Conservation (phyloP, 139 green algal species). For the Protoeuglena noctilucae region DNA sequence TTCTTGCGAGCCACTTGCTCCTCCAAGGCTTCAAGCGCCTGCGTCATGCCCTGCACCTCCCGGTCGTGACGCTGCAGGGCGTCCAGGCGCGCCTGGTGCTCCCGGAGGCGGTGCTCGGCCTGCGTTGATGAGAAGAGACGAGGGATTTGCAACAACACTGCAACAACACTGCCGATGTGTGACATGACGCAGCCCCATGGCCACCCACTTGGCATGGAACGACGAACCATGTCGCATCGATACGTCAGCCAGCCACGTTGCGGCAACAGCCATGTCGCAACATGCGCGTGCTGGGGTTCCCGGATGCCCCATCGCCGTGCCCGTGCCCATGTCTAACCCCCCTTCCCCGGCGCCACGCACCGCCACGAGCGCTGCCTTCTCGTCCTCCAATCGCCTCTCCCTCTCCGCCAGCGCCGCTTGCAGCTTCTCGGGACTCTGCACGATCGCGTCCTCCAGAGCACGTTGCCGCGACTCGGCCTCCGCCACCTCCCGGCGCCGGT, state of each 20-base stretch:
- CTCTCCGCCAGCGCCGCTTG: constrained; percentile 17
- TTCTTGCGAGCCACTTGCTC: constrained; percentile 42
- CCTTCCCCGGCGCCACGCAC: too few species aligned
- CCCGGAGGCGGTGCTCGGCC: not conserved
- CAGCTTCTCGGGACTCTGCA: constrained; percentile 22
- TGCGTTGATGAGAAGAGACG: not conserved
- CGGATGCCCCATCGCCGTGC: too few species aligned
- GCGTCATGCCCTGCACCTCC: constrained; percentile 45
- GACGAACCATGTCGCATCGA: not conserved
- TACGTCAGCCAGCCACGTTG: not conserved
- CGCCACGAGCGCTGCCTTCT: constrained; percentile 8
- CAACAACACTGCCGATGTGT: not conserved
- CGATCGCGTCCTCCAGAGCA: constrained; percentile 16
- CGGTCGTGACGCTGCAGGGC: constrained; percentile 5
- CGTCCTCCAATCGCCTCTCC: constrained; percentile 6
- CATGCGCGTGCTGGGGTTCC: not conserved
- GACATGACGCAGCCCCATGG: constrained; percentile 17
- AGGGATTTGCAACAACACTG: not conserved
- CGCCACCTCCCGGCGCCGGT: constrained; percentile 15
- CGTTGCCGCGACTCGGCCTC: constrained; percentile 21
- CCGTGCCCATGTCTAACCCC: too few species aligned
- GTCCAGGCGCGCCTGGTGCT: not conserved
- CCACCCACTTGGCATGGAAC: constrained; percentile 21
- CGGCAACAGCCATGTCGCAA: not conserved
- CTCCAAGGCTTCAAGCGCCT: constrained; percentile 46